phyloP scores from a whole-genome alignment of 352 stramenopile species.

The Pythium sp. region DNA sequence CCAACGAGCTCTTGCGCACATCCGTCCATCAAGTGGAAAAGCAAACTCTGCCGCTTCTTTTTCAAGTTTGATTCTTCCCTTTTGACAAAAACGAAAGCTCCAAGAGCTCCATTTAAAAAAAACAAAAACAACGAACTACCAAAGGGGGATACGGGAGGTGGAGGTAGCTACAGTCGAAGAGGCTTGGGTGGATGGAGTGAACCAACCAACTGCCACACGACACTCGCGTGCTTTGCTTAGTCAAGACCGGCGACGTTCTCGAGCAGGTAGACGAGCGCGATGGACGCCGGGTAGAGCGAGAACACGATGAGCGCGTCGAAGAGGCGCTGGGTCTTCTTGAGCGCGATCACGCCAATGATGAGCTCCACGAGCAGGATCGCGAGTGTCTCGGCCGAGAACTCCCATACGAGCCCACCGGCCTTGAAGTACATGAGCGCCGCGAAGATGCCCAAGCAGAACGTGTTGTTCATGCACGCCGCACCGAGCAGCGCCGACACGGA shows the following conservation, averaged over 20 bases:
- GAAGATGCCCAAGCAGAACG: slow-evolving; percentile 98
- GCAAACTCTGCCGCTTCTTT: no score
- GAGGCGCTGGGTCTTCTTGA: slow-evolving; percentile 89
- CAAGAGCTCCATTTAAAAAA: not conserved
- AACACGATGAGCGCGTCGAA: slow-evolving; percentile 82
- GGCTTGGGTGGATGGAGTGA: not conserved
- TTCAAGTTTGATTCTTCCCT: not conserved
- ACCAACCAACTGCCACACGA: not conserved
- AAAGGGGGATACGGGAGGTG: not conserved
- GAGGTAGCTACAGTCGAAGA: not conserved
- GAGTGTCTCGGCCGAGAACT: slow-evolving; percentile 97
- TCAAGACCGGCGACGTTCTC: slow-evolving; percentile 91
- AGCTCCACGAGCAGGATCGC: slow-evolving; percentile 96
- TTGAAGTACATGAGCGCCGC: slow-evolving; percentile 96
- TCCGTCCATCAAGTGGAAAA: no score
- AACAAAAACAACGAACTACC: not conserved
- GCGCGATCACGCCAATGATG: slow-evolving; percentile 74
- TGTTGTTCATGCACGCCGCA: slow-evolving; percentile 99
- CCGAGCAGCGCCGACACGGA: slow-evolving; percentile 92
- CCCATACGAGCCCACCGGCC: slow-evolving; percentile 90
- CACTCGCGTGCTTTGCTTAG: slow-evolving; percentile 47
- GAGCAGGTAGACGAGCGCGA: slow-evolving; percentile 91
- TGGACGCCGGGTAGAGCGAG: slow-evolving; percentile 91
- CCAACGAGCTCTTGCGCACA: no score
- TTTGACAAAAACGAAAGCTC: not conserved